Conservation (phyloP, 2,329 filamentous ascomycete genomes). For the Metarhizium sp. region DNA sequence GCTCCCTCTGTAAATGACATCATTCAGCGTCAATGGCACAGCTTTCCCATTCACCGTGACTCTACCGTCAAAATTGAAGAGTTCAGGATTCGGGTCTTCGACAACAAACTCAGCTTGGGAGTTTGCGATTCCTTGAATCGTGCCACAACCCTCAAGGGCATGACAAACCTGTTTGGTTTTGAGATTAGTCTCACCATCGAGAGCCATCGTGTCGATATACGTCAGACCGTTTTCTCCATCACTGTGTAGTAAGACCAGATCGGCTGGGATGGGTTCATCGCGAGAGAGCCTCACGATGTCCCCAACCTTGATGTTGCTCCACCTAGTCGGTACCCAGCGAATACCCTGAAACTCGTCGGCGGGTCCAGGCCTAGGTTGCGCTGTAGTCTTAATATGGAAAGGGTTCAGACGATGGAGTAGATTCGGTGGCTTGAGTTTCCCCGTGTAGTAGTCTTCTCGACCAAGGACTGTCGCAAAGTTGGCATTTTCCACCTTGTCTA, state of each 20-base stretch:
- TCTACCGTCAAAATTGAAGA: conserved; percentile 68
- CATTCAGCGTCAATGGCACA: conserved; percentile 64
- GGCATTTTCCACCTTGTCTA: conserved; percentile 75
- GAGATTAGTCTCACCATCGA: conserved; percentile 75
- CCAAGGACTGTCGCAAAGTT: conserved; percentile 36
- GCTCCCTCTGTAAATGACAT: conserved; percentile 81
- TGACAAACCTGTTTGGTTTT: conserved; percentile 65
- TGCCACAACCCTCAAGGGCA: conserved; percentile 47
- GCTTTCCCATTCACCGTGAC: conserved; percentile 49
- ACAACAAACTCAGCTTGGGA: conserved; percentile 56
- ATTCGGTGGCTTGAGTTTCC: conserved; percentile 14
- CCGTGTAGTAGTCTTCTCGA: conserved; percentile 23
- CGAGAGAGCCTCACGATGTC: conserved; percentile 43
- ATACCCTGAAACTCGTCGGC: conserved; percentile 51
- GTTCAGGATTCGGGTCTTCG: conserved; percentile 68
- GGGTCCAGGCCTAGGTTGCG: conserved; percentile 24
- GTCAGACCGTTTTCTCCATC: conserved; percentile 70
- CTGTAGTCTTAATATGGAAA: conserved; percentile 19
- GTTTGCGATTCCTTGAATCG: conserved; percentile 41
- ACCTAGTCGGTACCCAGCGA: conserved; percentile 41
- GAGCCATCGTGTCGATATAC: conserved; percentile 76
- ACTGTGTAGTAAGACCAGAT: conserved; percentile 70
- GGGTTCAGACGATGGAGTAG: conserved; percentile 21
- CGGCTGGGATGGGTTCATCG: conserved; percentile 74
- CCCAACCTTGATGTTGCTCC: conserved; percentile 39